Percentiles rank a stretch among this genome's conserved stretches.
These are phyloP conservation scores for Zasmidium citrigriseum DNA, from an alignment of 2,329 filamentous ascomycete genomes.

Conservation along the genomic window DNA sequence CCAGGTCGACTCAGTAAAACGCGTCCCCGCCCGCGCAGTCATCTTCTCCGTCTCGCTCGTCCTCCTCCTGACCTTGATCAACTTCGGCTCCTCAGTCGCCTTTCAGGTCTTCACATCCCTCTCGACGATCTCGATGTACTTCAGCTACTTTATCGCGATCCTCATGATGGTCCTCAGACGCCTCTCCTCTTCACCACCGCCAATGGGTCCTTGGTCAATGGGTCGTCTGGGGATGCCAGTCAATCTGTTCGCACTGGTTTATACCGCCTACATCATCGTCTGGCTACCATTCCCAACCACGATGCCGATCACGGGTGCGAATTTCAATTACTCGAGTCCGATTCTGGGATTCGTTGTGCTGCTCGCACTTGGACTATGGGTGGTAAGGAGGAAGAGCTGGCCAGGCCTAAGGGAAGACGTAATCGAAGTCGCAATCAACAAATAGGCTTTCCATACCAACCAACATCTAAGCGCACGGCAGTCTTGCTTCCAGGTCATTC, in stretches of 20 bases:
- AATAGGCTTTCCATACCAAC: neutral
- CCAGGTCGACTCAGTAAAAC: constrained; percentile 19
- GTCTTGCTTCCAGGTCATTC: no score
- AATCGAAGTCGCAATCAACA: constrained; percentile 20
- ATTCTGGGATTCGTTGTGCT: constrained; percentile 26
- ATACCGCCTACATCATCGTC: constrained; percentile 25
- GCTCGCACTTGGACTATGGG: constrained; percentile 21
- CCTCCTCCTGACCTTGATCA: constrained; percentile 24
- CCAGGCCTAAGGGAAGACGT: constrained; percentile 23
- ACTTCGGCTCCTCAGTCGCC: constrained; percentile 23
- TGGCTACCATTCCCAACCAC: constrained; percentile 27
- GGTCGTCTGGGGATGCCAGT: constrained; percentile 23
- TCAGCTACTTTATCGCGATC: constrained; percentile 30
- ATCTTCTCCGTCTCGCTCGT: constrained; percentile 25
- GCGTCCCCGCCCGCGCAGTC: constrained; percentile 25
- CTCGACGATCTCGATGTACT: constrained; percentile 26
- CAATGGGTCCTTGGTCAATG: constrained; percentile 24
- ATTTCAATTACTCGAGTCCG: constrained; percentile 29
- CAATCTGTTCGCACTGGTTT: constrained; percentile 27
- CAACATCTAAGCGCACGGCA: no score
- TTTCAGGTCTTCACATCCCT: constrained; percentile 27
- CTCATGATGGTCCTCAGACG: constrained; percentile 19
- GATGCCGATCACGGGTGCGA: constrained; percentile 24
- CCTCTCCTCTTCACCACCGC: constrained; percentile 10
- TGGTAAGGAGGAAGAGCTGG: constrained; percentile 23